These are phyloP conservation scores for Trypanosoma lewisi DNA, from an alignment of 208 protist genomes.

Conservation along the genomic window DNA sequence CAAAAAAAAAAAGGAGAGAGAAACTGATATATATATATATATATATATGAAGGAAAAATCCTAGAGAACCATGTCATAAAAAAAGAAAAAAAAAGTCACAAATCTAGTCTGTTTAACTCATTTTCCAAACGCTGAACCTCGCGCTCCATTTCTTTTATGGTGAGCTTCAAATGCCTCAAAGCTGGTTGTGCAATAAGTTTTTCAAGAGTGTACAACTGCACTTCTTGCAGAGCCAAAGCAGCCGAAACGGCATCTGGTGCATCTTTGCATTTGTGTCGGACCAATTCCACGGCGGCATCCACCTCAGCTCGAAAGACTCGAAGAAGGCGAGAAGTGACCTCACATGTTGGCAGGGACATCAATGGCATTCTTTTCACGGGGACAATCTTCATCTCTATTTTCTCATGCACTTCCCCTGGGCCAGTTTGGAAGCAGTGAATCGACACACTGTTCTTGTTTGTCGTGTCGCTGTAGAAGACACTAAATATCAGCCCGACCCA, in stretches of 20 bases:
- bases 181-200: conserved; percentile 43
- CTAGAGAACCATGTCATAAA: conserved; percentile 11
- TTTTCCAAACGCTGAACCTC: conserved; percentile 52
- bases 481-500: conserved; percentile 87
- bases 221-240: conserved; percentile 34
- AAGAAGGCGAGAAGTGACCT: conserved; percentile 6
- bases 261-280: conserved; percentile 20
- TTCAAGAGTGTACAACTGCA: conserved; percentile 42
- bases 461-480: conserved; percentile 61
- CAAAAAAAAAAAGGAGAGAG: not conserved
- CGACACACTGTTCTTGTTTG: conserved; percentile 33
- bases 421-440: conserved; percentile 75
- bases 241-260: conserved; percentile 33
- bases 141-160: conserved; percentile 31
- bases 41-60: conserved; percentile 2
- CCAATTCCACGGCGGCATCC: conserved; percentile 26
- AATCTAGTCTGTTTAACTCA: conserved; percentile 5
- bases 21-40: conserved; percentile 13
- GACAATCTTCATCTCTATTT: conserved; percentile 46
- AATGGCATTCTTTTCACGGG: conserved; percentile 26
- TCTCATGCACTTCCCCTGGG: conserved; percentile 33
- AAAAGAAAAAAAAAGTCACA: not conserved
- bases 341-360: conserved; percentile 4
- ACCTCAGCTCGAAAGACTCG: conserved; percentile 33
- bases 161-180: conserved; percentile 27